Evolutionary conservation across 176 grass and related monocot species (phyloP), one percentile per base, ranked within the genome.

Genomic region (Musa troglodytarum): DNA sequence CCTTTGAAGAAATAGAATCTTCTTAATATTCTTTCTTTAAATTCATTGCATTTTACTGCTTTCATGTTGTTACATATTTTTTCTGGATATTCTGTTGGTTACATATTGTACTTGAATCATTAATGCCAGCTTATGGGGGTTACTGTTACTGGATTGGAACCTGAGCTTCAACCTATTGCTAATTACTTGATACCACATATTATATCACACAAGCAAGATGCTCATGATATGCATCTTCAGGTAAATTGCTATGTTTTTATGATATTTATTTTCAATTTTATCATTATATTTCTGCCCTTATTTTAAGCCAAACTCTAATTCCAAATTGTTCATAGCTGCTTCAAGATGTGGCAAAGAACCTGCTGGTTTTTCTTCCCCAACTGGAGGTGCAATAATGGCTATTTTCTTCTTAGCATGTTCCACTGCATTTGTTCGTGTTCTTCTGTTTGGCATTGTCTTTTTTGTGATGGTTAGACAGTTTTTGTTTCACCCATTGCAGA

Each of bases 191-290:
- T 90, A 63, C 93, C 93, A 49, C 76, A 90, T 68, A 97, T 93
- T 74, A 82, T 84, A 63, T 77, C 90, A 9, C 84, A 86, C 78
- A 97, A 90, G 75, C 93, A 97, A 69, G 68, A 89, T 72, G 61
- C 69, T 74, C 87, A 88, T 15, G 89, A 93, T 86, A 73, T 93
- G 79, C 90, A 97, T 73, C 90, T 97, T 56, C 93, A 97, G 89
- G 93, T 93, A 81, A 77, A 69, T 79, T 50, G 59, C 10, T 74
- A 49, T 10, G 63, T 59, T 59, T 63, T 4, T 80, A 5, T 51
- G 49, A 28, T 79, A 76, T 59, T 59, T 75, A 72, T 8, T 71
- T 81, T 68, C 52, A 65, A 16, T 52, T 52, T 25, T 22, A 10
- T 16, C 50, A 54, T 63, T 34, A 8, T 15, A n/a, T 61, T 51